Evolutionary conservation across 768 basidiomycete genomes (phyloP), one percentile per base, ranked within the genome.

Genomic region (Psilocybe azurescens): DNA sequence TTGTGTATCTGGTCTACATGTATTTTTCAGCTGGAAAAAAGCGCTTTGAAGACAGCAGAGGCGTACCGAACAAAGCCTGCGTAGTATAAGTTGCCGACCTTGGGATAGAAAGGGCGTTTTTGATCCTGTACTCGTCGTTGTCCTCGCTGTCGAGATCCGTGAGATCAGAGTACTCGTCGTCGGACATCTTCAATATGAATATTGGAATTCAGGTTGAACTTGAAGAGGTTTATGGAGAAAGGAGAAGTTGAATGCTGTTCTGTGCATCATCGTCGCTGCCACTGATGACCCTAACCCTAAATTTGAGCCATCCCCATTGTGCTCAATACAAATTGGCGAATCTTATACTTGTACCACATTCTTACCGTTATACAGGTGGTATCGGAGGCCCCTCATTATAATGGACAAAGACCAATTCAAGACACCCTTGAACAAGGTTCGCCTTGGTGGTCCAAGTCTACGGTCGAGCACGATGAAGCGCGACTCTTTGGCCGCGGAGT

Each of bases 61-160:
- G 69, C 78, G 57, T 13, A 86, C 87, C 85, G 58, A 85, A 86
- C 1, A 89, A 71, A 1, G 88, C 80, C 65, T 86, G 85, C 0
- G 88, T 82, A 1, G 86, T 86, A 59, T 89, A 89, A 0, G 86
- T 88, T 0, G 88, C 88, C 0, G 88, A 82, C 11, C 88, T 72
- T 0, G 87, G 85, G 0, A 82, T 71, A 64, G 83, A 85, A 14
- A 89, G 69, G 1, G 83, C 83, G 62, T 86, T 81, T 32, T 61
- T 66, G 29, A 82, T 74, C 9, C 66, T 70, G 63, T 78, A 82
- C 1, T 58, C 59, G 18, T 67, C 56, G 18, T 75, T 67, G 47
- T 75, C 71, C 5, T 72, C 74, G 32, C 65, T 68, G 30, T 73
- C 73, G 54, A 74, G 48, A 5, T 74, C 74, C 7, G 77, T 75